Evolutionary conservation across 306 rosid species (phyloP), one percentile per base, ranked within the genome.

Genomic region (Malus asiatica): DNA sequence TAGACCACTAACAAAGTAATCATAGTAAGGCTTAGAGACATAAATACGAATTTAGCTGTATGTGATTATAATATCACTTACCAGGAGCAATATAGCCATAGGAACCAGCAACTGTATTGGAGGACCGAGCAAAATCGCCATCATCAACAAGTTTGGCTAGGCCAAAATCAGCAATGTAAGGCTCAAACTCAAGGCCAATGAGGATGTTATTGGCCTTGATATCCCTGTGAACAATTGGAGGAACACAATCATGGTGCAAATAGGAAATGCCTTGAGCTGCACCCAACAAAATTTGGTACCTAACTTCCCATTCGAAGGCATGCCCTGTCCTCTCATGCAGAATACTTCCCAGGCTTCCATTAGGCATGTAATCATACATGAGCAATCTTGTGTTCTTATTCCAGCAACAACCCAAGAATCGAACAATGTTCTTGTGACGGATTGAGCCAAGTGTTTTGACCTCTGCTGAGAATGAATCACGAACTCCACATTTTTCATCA

Each of bases 1-100:
- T 15, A 30, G 35, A 16, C 68, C 18, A 30, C 20, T 22, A 71
- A 64, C 57, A 11, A n/a, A 4, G 23, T 66, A 22, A 45, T 16
- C 40, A 62, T 48, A 1, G 55, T 48, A 48, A 48, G 55, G 25
- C 44, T 48, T 25, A 70, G 48, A 74, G 58, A 48, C 64, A 48
- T 66, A 2, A 5, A 15, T 48, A 48, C 2, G 48, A 65, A 65
- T 16, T 61, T 16, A 73, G 72, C 6, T 62, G 12, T 32, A 42
- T 66, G 67, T 60, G 46, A 46, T 15, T 44, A 58, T 14, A 29
- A 73, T 63, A 14, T 33, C 12, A 85, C 90, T 77, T 73, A 89
- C 99, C 98, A 46, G 99, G 99, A 80, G 99, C 98, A 77, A 96
- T 96, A 33, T 96, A 92, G 32, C 99, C 99, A 76, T 90, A 96